Evolutionary conservation across 2,329 filamentous ascomycete genomes (phyloP), one percentile per base, ranked within the genome.

Genomic region (Hansfordia pulvinata): DNA sequence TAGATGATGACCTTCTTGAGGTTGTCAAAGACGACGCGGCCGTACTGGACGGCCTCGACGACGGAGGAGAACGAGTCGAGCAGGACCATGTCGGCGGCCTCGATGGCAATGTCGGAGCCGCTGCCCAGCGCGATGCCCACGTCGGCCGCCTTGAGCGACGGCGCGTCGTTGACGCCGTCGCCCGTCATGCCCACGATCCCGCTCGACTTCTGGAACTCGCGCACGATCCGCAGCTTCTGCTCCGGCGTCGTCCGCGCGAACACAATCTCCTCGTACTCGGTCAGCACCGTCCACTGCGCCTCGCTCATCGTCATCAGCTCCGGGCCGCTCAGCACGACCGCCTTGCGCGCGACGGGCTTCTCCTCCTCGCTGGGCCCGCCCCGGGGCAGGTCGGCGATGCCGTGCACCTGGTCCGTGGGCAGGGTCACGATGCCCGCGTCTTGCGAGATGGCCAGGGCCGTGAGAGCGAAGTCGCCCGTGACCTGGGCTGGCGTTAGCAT

Each of bases 111-210:
- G 44, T 92, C 84, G 0, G 77, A 83, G 4, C 83, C 83, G 1
- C 73, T 77, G 2, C 79, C 80, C 38, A 92, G 73, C 2, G 82
- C 79, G 33, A 93, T 88, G 30, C 81, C 81, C 2, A 92, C 72
- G 39, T 93, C 83, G 10, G 84, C 81, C 1, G 75, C 74, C 2
- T 78, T 73, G 4, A 93, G 66, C 2, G 83, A 83, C 0, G 83
- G 82, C 0, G 82, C 78, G 43, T 93, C 84, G 41, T 92, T 92
- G 38, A 88, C 82, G 11, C 84, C 83, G 39, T 92, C 83, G 19
- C 83, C 84, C 2, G 86, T 81, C 70, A 92, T 90, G 20, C 75
- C 83, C 1, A 92, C 71, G 2, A 80, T 76, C 49, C 37, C 77
- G 43, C 66, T 59, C 7, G 67, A 58, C 1, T 60, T 50, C 42